Evolutionary conservation across 768 basidiomycete species (phyloP).

Genomic region (Candolleomyces efflorescens): DNA sequence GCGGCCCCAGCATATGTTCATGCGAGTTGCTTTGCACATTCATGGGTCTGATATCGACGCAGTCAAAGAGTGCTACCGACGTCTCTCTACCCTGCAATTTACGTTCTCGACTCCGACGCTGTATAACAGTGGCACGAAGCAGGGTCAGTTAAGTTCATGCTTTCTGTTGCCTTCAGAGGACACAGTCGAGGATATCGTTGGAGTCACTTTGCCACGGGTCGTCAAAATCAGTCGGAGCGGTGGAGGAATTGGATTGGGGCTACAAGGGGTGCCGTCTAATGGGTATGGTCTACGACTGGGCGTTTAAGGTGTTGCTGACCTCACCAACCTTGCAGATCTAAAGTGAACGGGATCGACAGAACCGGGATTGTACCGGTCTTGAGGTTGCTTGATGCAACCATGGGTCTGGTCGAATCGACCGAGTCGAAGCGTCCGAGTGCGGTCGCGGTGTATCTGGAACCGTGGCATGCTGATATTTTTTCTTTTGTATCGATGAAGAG

Average conservation of each 20-base stretch:
- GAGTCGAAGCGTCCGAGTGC: not conserved
- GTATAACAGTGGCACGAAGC: not conserved
- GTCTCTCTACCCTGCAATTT: not conserved
- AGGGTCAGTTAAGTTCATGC: not conserved
- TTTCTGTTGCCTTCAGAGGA: not conserved
- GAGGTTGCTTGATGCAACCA: not conserved
- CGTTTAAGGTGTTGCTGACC: not conserved
- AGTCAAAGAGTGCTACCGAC: not conserved
- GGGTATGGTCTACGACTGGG: not conserved
- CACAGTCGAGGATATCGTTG: not conserved
- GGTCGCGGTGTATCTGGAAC: not conserved
- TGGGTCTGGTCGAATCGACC: not conserved
- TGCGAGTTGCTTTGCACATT: not conserved
- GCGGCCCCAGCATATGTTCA: conserved; percentile 1
- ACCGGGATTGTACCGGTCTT: not conserved
- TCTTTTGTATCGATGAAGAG: not conserved
- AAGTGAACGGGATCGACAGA: not conserved
- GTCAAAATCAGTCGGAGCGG: not conserved
- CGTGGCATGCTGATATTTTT: conserved; percentile 1
- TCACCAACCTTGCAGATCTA: not conserved
- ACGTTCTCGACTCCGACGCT: not conserved
- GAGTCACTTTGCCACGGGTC: not conserved
- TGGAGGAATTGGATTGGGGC: not conserved
- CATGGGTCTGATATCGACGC: not conserved
- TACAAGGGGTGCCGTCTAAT: not conserved